Conservation (phyloP, 2,329 filamentous ascomycete genomes). For the Nemania sp. region DNA sequence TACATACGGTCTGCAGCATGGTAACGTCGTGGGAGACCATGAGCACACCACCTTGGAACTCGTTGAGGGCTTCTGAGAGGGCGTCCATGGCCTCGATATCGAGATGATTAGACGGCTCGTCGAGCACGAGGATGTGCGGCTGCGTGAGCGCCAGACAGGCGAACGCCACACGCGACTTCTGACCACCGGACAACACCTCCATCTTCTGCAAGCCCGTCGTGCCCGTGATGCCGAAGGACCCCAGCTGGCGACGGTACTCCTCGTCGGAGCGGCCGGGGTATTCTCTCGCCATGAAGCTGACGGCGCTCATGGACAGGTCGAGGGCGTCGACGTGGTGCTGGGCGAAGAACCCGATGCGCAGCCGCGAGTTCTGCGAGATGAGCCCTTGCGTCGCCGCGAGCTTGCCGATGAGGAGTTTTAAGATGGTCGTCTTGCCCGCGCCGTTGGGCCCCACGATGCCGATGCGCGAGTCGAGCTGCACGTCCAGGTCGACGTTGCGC, state of each 20-base stretch:
- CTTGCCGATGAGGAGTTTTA: conserved; percentile 95
- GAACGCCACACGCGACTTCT: conserved; percentile 98
- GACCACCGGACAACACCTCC: conserved; percentile 91
- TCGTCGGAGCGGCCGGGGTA: conserved; percentile 94
- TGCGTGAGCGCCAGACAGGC: conserved; percentile 94
- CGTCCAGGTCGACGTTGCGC: conserved; percentile 89
- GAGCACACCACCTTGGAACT: conserved; percentile 93
- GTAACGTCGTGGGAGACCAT: conserved; percentile 99
- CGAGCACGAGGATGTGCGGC: conserved; percentile 95
- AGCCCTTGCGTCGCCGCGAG: conserved; percentile 80
- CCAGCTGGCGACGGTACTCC: conserved; percentile 94
- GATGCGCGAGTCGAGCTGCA: conserved; percentile 97
- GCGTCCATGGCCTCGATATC: conserved; percentile 99
- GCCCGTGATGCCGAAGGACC: conserved; percentile 89
- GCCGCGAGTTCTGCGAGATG: conserved; percentile 87
- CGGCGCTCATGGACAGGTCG: conserved; percentile 87
- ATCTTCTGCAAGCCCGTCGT: conserved; percentile 98
- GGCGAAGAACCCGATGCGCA: conserved; percentile 95
- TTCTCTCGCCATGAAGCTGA: conserved; percentile 94
- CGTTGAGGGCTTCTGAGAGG: conserved; percentile 81
- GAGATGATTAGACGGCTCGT: conserved; percentile 98
- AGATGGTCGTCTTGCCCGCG: conserved; percentile 97
- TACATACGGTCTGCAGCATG: conserved; percentile 97
- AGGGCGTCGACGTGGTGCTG: conserved; percentile 98
- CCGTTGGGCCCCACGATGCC: conserved; percentile 99